Percentiles rank a stretch among this genome's conserved stretches.
phyloP scores from a whole-genome alignment of 1,284 basidiomycete genomes.

The Tilletia caries region DNA sequence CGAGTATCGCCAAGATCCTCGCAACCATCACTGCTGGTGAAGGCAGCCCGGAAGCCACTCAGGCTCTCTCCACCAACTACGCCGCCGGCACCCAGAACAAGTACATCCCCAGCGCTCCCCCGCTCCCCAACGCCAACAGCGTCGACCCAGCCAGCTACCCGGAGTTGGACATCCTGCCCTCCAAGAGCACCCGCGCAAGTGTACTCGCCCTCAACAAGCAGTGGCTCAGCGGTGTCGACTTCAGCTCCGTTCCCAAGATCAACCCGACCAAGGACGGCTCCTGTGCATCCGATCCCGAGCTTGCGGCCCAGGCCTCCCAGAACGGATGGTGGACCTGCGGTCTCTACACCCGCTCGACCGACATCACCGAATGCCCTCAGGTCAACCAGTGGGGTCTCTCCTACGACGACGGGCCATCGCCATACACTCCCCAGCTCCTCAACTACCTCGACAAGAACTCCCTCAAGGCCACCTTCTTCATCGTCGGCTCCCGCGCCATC shows the following conservation, averaged over 20 bases:
- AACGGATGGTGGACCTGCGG: constrained; percentile 77
- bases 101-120: constrained; percentile 39
- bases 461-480: constrained; percentile 81
- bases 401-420: constrained; percentile 79
- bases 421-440: constrained; percentile 69
- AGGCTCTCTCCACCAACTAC: constrained; percentile 35
- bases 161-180: constrained; percentile 66
- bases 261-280: constrained; percentile 64
- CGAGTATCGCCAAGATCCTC: constrained; percentile 31
- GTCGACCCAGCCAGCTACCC: constrained; percentile 62
- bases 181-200: constrained; percentile 60
- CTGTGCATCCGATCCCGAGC: constrained; percentile 66
- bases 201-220: constrained; percentile 62
- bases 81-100: constrained; percentile 37
- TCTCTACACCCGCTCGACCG: constrained; percentile 69
- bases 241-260: constrained; percentile 65
- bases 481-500: constrained; percentile 83
- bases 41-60: constrained; percentile 30
- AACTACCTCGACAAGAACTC: constrained; percentile 67
- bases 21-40: constrained; percentile 34
- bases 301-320: constrained; percentile 60
- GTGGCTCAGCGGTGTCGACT: constrained; percentile 70
- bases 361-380: constrained; percentile 73
- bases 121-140: constrained; percentile 23
- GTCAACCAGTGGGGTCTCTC: constrained; percentile 67